A percentile compares a stretch with the other conserved stretches of the same genome.
phyloP scores from a whole-genome alignment of 2,329 filamentous ascomycete genomes.

The Amesomyces nigricolor region DNA sequence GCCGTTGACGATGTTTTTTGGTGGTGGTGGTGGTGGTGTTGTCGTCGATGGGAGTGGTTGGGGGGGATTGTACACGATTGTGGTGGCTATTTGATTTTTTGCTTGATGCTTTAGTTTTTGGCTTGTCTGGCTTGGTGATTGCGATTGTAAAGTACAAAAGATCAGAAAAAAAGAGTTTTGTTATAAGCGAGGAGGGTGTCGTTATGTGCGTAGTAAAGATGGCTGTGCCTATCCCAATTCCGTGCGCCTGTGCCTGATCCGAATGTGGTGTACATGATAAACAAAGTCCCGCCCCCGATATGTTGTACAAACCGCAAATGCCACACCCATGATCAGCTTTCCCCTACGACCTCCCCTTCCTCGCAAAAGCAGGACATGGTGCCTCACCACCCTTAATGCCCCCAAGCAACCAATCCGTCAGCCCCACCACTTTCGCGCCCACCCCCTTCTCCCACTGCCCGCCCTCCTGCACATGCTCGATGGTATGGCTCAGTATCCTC shows the following conservation, averaged over 20 bases:
- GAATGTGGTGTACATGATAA: neutral
- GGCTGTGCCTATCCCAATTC: too few species aligned
- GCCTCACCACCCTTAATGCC: slow-evolving; percentile 48
- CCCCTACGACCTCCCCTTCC: slow-evolving; percentile 16
- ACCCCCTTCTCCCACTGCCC: slow-evolving; percentile 74
- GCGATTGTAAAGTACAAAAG: too few species aligned
- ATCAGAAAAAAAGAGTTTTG: neutral
- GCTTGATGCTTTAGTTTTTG: neutral
- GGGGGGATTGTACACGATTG: too few species aligned
- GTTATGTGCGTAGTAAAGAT: neutral
- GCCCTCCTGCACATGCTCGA: slow-evolving; percentile 84
- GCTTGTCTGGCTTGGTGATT: neutral
- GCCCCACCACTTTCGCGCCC: slow-evolving; percentile 77
- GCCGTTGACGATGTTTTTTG: neutral
- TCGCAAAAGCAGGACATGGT: slow-evolving; percentile 24
- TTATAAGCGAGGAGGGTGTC: slow-evolving; percentile 5
- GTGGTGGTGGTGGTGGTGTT: too few species aligned
- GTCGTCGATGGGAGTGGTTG: too few species aligned
- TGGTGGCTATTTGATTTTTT: neutral
- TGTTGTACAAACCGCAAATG: neutral
- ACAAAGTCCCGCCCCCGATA: neutral
- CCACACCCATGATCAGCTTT: neutral
- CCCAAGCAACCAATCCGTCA: slow-evolving; percentile 92
- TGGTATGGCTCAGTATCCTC: slow-evolving; percentile 78
- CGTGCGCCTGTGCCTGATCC: neutral